Percentiles rank a stretch among this genome's conserved stretches.
Conservation (phyloP, 257 asterid genomes). For the Solanum piurae region DNA sequence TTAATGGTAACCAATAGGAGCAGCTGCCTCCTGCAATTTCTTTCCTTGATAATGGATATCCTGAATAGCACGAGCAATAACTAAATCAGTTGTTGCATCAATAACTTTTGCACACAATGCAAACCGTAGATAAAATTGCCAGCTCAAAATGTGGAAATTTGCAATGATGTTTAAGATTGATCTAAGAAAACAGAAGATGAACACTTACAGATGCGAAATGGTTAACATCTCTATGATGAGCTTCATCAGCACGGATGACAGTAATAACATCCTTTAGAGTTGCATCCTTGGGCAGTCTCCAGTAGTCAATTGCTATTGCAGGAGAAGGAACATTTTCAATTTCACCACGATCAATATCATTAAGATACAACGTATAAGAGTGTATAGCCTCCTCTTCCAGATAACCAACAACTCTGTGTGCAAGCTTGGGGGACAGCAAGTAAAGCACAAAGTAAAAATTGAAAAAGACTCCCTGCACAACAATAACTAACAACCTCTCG, state of each 20-base stretch:
- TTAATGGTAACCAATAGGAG: conserved; percentile 74
- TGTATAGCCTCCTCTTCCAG: conserved; percentile 93
- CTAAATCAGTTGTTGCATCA: background rate
- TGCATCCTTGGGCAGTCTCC: conserved; percentile 78
- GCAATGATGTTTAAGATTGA: background rate
- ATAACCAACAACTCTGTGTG: conserved; percentile 91
- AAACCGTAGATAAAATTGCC: background rate
- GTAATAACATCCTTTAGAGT: conserved; percentile 66
- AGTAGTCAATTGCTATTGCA: conserved; percentile 85
- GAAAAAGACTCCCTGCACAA: conserved; percentile 87
- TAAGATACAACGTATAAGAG: conserved; percentile 68
- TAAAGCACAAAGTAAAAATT: conserved; percentile 69
- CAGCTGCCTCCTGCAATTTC: conserved; percentile 66
- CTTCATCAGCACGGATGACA: conserved; percentile 91
- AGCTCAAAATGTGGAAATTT: background rate
- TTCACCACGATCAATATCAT: conserved; percentile 61
- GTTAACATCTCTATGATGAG: conserved; percentile 96
- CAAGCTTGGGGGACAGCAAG: conserved; percentile 66
- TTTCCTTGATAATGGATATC: conserved; percentile 84
- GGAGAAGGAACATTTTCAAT: conserved; percentile 72
- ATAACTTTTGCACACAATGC: background rate
- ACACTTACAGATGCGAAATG: conserved; percentile 87
- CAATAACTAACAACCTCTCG: conserved; percentile 66
- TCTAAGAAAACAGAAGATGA: background rate
- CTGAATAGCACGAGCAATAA: conserved; percentile 24